Evolutionary conservation across 1,284 basidiomycete genomes (phyloP), one percentile per base, ranked within the genome.

Genomic region (Chalciporus sp.): DNA sequence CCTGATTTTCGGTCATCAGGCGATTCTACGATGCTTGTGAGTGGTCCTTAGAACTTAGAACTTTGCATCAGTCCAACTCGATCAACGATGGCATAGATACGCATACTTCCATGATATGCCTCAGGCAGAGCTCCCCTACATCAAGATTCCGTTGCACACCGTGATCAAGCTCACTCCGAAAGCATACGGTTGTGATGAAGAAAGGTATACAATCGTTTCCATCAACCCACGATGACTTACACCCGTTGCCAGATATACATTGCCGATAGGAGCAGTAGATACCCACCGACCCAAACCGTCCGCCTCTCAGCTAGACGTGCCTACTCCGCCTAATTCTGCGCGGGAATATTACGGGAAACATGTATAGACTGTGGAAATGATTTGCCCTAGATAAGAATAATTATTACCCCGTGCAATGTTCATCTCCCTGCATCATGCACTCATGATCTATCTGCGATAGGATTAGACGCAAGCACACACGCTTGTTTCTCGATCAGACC

Each of bases 111-210:
- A 97, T 72, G 88, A 95, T 61, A 76, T 97, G 17, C 84, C 90
- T 4, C 97, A 98, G 72, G 92, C 86, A 35, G 95, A 99, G 67
- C 79, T 99, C 47, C 97, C 97, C 1, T 99, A 99, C 70, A 94
- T 99, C 81, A 98, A 97, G 74, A 92, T 95, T 49, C 94, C 94
- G 0, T 74, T 98, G 51, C 97, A 99, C 70, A 99, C 96, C 0
- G 90, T 99, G 31, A 98, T 99, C 73, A 98, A 98, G 74, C 81
- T 99, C 50, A 98, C 96, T 1, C 97, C 97, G 2, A 95, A 94
- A 70, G 97, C 97, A 1, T 99, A 99, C 69, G 97, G 97, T 19
- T 99, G 96, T 76, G 94, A 98, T 71, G 97, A 99, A 72, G 95
- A 96, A 71, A 81, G 97, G 79, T 94, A 67, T 55, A 73, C 6